Evolutionary conservation across 306 rosid genomes (phyloP).

Genomic region (Gynostemma pentaphyllum): DNA sequence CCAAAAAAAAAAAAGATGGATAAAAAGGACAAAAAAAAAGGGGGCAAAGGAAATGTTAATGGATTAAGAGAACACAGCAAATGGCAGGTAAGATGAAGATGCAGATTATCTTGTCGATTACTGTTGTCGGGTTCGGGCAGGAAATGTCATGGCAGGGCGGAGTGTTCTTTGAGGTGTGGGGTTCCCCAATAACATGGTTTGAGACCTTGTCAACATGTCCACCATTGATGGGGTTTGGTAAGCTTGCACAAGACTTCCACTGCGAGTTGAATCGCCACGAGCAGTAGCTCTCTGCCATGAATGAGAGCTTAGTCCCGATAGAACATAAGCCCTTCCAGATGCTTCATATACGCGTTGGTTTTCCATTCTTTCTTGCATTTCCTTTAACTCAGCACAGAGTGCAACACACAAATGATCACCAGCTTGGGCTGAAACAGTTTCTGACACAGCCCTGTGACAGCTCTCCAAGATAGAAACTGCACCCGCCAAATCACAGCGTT

Average conservation of each 20-base stretch:
- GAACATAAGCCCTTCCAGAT: conserved; percentile 14
- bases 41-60: neutral
- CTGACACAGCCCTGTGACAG: conserved; percentile 2
- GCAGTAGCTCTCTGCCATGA: conserved; percentile 18
- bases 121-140: conserved; percentile 3
- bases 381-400: conserved; percentile 16
- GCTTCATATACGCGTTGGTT: conserved; percentile 10
- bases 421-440: conserved; percentile 8
- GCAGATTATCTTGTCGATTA: neutral
- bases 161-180: conserved; percentile 8
- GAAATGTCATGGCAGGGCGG: conserved; percentile 7
- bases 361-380: conserved; percentile 14
- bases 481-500: conserved; percentile 4
- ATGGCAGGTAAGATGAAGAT: conserved; percentile 3
- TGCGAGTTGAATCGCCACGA: conserved; percentile 9
- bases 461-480: conserved; percentile 9
- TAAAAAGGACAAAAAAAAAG: neutral
- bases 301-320: conserved; percentile 17
- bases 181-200: neutral
- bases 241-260: conserved; percentile 5
- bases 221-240: conserved; percentile 15
- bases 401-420: conserved; percentile 10
- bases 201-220: conserved; percentile 13
- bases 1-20: conserved; percentile 4
- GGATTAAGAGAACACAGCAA: neutral